These are phyloP conservation scores for Russula lepida DNA, from an alignment of 768 basidiomycete species.

Conservation along the genomic window DNA sequence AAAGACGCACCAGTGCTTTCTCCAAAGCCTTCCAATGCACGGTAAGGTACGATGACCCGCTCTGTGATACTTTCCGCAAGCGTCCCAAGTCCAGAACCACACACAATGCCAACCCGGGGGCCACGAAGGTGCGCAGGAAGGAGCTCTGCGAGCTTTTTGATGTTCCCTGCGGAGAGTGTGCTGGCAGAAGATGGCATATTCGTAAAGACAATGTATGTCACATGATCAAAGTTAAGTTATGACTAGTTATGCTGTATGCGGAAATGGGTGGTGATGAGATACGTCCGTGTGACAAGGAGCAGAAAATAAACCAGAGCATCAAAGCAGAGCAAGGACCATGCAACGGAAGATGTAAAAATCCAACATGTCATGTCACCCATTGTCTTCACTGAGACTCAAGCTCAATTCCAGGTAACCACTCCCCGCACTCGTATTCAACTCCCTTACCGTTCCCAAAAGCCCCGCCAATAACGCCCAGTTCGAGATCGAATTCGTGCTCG, in stretches of 20 bases:
- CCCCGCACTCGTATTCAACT: constrained; percentile 13
- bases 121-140: constrained; percentile 33
- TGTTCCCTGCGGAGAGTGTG: constrained; percentile 26
- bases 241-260: constrained; percentile 9
- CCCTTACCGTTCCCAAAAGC: constrained; percentile 1
- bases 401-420: constrained; percentile 20
- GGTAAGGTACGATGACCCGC: constrained; percentile 54
- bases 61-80: constrained; percentile 55
- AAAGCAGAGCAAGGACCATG: constrained; percentile 3
- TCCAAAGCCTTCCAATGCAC: constrained; percentile 61
- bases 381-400: constrained; percentile 7
- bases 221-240: not conserved
- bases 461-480: constrained; percentile 21
- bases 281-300: not conserved
- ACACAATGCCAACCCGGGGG: constrained; percentile 78
- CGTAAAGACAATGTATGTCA: not conserved
- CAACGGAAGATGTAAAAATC: not conserved
- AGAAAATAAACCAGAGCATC: constrained; percentile 1
- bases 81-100: constrained; percentile 78
- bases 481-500: constrained; percentile 24
- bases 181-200: not conserved
- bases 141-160: constrained; percentile 24
- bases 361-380: not conserved
- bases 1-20: constrained; percentile 58
- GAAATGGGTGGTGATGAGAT: constrained; percentile 7